Base-by-base conservation (phyloP, 1,284 basidiomycete species). In the Cutaneotrichosporon sp. region DNA sequence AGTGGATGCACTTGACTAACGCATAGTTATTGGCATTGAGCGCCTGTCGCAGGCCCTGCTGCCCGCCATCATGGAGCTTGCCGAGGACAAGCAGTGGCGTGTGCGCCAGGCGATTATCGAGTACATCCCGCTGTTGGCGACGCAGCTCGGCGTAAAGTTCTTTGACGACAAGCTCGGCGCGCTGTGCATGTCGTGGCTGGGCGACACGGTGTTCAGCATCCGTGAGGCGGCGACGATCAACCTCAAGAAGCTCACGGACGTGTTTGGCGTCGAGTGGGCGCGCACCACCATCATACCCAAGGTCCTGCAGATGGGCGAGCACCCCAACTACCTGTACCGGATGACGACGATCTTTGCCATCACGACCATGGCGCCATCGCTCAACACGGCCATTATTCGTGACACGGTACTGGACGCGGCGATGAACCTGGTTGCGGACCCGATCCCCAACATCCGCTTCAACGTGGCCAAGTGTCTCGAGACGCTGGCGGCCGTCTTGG, bases 311-410 rank as follows among this genome's bases (percentile, higher is more conserved):
- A 98, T 98, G 96, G 93, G 91, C 14, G 84, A 86, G 58, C 93
- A 97, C 77, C 90, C 90, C 20, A 99, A 97, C 75, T 98, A 98
- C 76, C 81, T 98, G 35, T 97, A 92, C 78, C 83, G 96, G 67
- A 97, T 99, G 92, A 99, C 96, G 8, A 98, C 96, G 22, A 91
- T 98, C 51, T 93, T 98, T 76, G 94, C 96, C 46, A 96, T 99
- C 69, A 93, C 90, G 90, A 94, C 90, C 23, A 97, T 98, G 74
- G 85, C 92, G 7, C 90, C 96, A 1, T 90, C 90, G n/a, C 79
- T 99, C 67, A 87, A 84, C 65, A 77, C 89, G 55, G 84, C 90
- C 45, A 90, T 92, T 62, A 84, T 98, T 63, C 83, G 83, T 21
- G 82, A 86, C 52, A 88, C 89, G 48, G 88, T 98, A 60, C 83